Base-by-base conservation (phyloP, 305 asterid species). In the Fraxinus velutina region DNA sequence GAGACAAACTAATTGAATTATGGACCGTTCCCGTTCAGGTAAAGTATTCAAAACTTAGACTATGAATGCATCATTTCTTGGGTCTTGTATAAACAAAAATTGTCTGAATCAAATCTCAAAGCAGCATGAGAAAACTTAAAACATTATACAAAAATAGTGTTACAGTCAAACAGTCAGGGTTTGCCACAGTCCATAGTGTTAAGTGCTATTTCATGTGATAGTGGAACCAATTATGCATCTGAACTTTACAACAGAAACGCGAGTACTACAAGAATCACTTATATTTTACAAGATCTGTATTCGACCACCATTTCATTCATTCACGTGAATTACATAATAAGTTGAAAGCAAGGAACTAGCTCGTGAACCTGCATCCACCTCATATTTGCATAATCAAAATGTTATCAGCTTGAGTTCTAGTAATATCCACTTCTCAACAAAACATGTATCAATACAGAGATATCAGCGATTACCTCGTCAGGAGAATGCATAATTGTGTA, bases 401-500 rank as follows among this genome's bases (percentile, higher is more conserved):
- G 37, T 47, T 24, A 73, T 5, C 33, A 7, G 50, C 32, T 29
- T 29, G 37, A 29, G 9, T 62, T 37, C 76, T 19, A 32, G 2
- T 44, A 15, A 22, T 62, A 73, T 33, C 72, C 6, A 70, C 64
- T 76, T 79, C 80, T 62, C 30, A 2, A 44, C 52, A 73, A 77
- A 82, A 37, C 77, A n/a, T 21, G 24, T 19, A 72, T 36, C 72
- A n/a, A 81, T 78, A 33, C 4, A 29, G 70, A 17, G 68, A 74
- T 39, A 60, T 55, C 55, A 2, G 66, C 36, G 22, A 60, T 60
- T 21, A 66, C 19, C 37, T 66, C 80, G 29, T 81, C 70, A 36
- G 33, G 70, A 27, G 47, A 52, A 27, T n/a, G 13, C 47, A 27
- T 74, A 39, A 37, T 17, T 36, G 42, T 32, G 15, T 13, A 80